A percentile compares a stretch with the other conserved stretches of the same genome.
Conservation (phyloP, 1,284 basidiomycete genomes). For the Puccinia coronata region DNA sequence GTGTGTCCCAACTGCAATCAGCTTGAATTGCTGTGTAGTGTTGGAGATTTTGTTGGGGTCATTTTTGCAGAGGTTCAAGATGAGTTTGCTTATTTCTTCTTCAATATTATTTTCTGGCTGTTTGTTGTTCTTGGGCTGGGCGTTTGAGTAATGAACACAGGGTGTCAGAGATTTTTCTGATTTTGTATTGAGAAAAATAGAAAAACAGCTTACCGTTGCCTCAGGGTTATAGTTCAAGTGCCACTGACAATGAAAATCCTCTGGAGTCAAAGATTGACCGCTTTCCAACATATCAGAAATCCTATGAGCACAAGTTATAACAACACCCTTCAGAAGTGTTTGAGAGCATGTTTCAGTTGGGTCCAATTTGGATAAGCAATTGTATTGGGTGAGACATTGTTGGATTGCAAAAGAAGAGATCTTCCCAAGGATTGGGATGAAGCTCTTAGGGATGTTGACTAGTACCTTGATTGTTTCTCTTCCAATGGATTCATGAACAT, state of each 20-base stretch:
- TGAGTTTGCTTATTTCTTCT: neutral
- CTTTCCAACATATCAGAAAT: neutral
- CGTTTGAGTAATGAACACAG: neutral
- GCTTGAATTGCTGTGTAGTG: neutral
- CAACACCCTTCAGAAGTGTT: neutral
- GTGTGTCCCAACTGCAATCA: too few relatives aligned
- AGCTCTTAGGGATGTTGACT: neutral
- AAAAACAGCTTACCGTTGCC: neutral
- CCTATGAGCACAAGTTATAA: neutral
- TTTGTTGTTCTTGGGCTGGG: neutral
- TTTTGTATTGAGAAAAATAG: neutral
- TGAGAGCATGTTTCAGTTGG: neutral
- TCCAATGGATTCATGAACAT: conserved; percentile 1
- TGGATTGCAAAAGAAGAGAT: too few relatives aligned
- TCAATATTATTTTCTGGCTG: neutral
- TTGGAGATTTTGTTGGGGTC: neutral
- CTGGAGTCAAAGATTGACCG: neutral
- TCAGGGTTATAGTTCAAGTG: neutral
- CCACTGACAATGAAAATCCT: conserved; percentile 4
- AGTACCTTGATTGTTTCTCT: neutral
- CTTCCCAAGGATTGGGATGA: too few relatives aligned
- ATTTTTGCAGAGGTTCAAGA: neutral
- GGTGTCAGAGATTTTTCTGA: neutral
- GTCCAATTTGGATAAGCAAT: neutral
- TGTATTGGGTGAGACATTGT: too few relatives aligned